Percentiles rank a stretch among this genome's conserved stretches.
These are phyloP conservation scores for Stereocaulon alpinum DNA, from an alignment of 495 filamentous ascomycete species.

Conservation along the genomic window DNA sequence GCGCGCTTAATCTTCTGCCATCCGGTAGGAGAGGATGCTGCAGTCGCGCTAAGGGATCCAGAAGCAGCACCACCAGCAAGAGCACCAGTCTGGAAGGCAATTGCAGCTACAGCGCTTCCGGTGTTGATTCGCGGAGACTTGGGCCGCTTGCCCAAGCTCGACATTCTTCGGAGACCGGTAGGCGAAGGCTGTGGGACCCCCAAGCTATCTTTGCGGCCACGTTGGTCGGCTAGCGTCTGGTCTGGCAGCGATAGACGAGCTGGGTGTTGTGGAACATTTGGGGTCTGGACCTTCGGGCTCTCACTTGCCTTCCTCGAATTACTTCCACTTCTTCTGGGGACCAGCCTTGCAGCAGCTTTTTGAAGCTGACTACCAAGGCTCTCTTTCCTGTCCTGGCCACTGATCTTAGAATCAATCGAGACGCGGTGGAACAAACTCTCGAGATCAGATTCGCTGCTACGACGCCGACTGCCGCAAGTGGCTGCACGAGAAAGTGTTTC, in stretches of 20 bases:
- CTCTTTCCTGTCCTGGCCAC: constrained; percentile 27
- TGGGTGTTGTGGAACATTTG: constrained; percentile 15
- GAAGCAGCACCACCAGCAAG: constrained; percentile 55
- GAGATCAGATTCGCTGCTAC: constrained; percentile 48
- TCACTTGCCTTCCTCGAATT: constrained; percentile 39
- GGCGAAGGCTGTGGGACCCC: constrained; percentile 28
- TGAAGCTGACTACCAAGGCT: constrained; percentile 35
- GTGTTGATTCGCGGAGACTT: constrained; percentile 54
- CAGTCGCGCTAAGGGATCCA: constrained; percentile 47
- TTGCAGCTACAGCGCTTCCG: constrained; percentile 46
- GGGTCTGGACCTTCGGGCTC: constrained; percentile 8
- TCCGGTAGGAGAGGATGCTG: constrained; percentile 41
- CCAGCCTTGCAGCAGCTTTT: constrained; percentile 37
- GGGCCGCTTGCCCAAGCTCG: constrained; percentile 48
- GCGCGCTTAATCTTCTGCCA: constrained; percentile 43
- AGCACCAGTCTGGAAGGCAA: constrained; percentile 50
- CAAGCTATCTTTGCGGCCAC: constrained; percentile 39
- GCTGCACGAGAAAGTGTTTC: constrained; percentile 52
- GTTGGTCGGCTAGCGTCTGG: constrained; percentile 28
- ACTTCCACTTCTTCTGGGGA: constrained; percentile 43
- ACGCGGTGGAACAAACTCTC: constrained; percentile 55
- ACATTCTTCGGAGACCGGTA: constrained; percentile 35
- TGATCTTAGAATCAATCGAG: constrained; percentile 41
- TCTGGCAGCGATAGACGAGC: constrained; percentile 24
- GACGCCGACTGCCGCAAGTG: constrained; percentile 60